Evolutionary conservation across 805 yeast species (phyloP).

Genomic region (Barnettozyma sp.): DNA sequence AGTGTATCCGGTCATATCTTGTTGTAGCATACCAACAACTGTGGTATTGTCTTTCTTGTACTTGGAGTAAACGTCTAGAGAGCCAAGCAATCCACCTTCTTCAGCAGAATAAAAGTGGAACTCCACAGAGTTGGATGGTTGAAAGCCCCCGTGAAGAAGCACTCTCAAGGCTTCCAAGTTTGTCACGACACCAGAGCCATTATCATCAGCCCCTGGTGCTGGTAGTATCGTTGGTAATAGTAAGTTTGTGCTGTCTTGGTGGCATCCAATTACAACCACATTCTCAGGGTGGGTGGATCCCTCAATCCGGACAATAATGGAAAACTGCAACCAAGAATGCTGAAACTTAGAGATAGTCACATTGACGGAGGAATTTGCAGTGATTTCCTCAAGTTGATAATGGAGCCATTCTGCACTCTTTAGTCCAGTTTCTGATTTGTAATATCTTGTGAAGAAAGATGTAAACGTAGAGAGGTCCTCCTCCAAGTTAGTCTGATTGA

Average conservation of each 20-base stretch:
- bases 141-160: slow-evolving; percentile 36
- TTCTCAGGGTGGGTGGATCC: slow-evolving; percentile 37
- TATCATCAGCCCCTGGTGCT: slow-evolving; percentile 96
- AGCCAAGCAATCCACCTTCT: slow-evolving; percentile 87
- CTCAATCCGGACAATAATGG: slow-evolving; percentile 59
- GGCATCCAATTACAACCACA: slow-evolving; percentile 76
- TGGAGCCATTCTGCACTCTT: slow-evolving; percentile 68
- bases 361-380: slow-evolving; percentile 25
- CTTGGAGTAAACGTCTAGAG: slow-evolving; percentile 62
- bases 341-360: slow-evolving; percentile 42
- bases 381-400: slow-evolving; percentile 34
- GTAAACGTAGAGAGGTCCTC: slow-evolving; percentile 54
- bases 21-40: slow-evolving; percentile 83
- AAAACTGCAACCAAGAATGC: slow-evolving; percentile 78
- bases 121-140: slow-evolving; percentile 70
- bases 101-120: slow-evolving; percentile 96
- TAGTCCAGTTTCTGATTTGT: slow-evolving; percentile 62
- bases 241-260: slow-evolving; percentile 78
- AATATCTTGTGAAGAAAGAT: slow-evolving; percentile 69
- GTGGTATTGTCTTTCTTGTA: slow-evolving; percentile 40
- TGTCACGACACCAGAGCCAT: slow-evolving; percentile 83
- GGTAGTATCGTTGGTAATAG: slow-evolving; percentile 58
- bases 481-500: slow-evolving; percentile 43
- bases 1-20: slow-evolving; percentile 57
- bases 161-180: slow-evolving; percentile 68